phyloP scores from a whole-genome alignment of 2,329 filamentous ascomycete genomes.

The Arthrobotrys iridis region DNA sequence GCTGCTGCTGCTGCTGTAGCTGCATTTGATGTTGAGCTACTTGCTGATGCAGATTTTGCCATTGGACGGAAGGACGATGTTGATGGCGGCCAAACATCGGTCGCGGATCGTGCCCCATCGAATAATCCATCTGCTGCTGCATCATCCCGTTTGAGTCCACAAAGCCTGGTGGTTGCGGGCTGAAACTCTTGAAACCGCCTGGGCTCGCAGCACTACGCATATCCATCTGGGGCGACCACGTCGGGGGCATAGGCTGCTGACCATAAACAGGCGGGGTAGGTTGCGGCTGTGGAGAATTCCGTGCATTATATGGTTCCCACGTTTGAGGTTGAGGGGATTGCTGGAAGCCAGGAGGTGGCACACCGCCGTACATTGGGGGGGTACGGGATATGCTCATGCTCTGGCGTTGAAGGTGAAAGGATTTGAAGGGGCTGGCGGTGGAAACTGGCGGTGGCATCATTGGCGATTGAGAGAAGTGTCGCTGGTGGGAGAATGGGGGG shows the following conservation, averaged over 20 bases:
- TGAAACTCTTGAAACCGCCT: constrained; percentile 46
- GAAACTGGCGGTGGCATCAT: constrained; percentile 55
- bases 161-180: constrained; percentile 43
- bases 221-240: constrained; percentile 50
- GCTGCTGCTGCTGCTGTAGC: constrained; percentile 29
- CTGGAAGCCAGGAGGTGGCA: constrained; percentile 41
- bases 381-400: constrained; percentile 58
- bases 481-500: constrained; percentile 49
- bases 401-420: constrained; percentile 58
- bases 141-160: constrained; percentile 52
- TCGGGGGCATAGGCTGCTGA: constrained; percentile 34
- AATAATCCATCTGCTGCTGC: constrained; percentile 39
- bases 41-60: constrained; percentile 51
- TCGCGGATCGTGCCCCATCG: constrained; percentile 48
- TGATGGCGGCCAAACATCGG: constrained; percentile 52
- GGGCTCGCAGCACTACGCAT: constrained; percentile 26
- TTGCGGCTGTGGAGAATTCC: constrained; percentile 56
- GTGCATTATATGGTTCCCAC: constrained; percentile 56
- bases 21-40: constrained; percentile 44
- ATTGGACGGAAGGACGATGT: constrained; percentile 49
- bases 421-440: constrained; percentile 54
- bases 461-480: constrained; percentile 55
- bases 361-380: constrained; percentile 53
- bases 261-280: constrained; percentile 55
- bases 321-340: constrained; percentile 50